Percentiles rank a stretch among this genome's conserved stretches.
phyloP scores from a whole-genome alignment of 306 rosid genomes.

The Glycine latifolia region DNA sequence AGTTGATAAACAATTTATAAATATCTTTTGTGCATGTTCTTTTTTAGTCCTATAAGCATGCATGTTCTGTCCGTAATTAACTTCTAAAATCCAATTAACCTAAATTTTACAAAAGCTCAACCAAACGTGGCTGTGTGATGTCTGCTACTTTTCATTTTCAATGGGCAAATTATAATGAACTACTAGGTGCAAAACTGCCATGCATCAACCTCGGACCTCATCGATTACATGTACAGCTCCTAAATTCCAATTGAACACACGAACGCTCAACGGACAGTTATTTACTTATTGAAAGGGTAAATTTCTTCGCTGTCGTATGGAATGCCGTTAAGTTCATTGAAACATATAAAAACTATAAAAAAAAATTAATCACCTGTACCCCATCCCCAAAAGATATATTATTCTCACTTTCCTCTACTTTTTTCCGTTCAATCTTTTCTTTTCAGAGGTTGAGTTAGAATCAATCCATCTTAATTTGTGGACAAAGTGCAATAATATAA shows the following conservation, averaged over 20 bases:
- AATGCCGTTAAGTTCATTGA: slow-evolving; percentile 48
- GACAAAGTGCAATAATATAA: slow-evolving; percentile 41
- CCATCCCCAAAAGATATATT: background rate
- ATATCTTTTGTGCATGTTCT: no score
- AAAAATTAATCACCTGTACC: background rate
- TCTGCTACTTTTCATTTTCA: no score
- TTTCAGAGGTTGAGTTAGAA: slow-evolving; percentile 40
- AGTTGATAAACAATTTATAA: no score
- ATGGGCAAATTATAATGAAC: no score
- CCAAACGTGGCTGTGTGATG: no score
- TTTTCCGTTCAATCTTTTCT: background rate
- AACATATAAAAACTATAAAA: background rate
- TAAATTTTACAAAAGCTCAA: no score
- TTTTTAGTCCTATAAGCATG: no score
- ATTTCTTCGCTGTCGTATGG: slow-evolving; percentile 40
- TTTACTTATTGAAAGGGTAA: background rate
- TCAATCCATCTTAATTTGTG: slow-evolving; percentile 15
- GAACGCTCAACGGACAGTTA: background rate
- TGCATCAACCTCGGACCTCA: no score
- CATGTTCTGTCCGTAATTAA: no score
- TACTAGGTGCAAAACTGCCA: no score
- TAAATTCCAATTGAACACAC: slow-evolving; percentile 3
- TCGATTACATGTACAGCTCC: no score
- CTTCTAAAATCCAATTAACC: no score
- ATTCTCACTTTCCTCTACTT: background rate